phyloP scores from a whole-genome alignment of 106 monocot species.

The Dendrobium nobile region DNA sequence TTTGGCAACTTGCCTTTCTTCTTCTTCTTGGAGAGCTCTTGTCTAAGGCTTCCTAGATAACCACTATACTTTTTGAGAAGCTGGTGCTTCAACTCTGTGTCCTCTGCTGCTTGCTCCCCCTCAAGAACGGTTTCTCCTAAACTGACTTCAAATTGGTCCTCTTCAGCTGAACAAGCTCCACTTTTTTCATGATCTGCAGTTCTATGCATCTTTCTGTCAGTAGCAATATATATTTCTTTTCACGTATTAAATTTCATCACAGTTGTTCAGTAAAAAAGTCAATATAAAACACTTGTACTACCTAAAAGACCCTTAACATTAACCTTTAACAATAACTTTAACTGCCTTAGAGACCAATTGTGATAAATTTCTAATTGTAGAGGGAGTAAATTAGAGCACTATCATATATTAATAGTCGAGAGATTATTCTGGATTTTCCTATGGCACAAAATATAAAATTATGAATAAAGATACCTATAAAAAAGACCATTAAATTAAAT shows the following conservation, averaged over 20 bases:
- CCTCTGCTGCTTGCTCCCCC: conserved; percentile 21
- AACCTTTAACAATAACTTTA: too few species aligned
- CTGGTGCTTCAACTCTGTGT: conserved; percentile 32
- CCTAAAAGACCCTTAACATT: too few species aligned
- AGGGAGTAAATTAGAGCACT: too few species aligned
- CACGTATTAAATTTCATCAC: neutral
- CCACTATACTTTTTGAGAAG: conserved; percentile 37
- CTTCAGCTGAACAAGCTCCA: conserved; percentile 29
- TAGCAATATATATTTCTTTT: neutral
- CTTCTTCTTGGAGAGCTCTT: conserved; percentile 34
- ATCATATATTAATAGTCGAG: too few species aligned
- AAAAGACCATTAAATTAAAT: too few species aligned
- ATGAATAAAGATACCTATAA: too few species aligned
- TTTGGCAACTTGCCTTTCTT: conserved; percentile 41
- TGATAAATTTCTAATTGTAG: too few species aligned
- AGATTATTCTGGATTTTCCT: too few species aligned
- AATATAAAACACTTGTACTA: too few species aligned
- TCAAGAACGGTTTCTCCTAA: conserved; percentile 16
- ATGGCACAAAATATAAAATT: too few species aligned
- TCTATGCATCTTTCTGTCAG: neutral
- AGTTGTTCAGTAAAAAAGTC: neutral
- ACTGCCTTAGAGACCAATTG: too few species aligned
- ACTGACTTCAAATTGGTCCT: conserved; percentile 26
- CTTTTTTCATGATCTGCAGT: neutral
- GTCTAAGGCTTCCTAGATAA: conserved; percentile 25